These are phyloP conservation scores for Calonectria fujianensis DNA, from an alignment of 2,329 filamentous ascomycete genomes.

Conservation along the genomic window DNA sequence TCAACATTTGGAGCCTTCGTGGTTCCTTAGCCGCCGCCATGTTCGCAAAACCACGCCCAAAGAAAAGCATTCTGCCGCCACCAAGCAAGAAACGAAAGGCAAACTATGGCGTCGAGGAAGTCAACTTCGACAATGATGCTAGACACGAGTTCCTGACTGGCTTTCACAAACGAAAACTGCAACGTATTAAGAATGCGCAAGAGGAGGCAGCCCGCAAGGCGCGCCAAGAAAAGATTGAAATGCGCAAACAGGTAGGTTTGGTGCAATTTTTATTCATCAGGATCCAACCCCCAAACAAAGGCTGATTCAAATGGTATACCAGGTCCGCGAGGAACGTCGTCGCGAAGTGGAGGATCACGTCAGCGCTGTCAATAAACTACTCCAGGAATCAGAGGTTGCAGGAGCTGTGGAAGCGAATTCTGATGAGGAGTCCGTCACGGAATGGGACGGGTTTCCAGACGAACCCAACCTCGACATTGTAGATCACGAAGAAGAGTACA, in stretches of 20 bases:
- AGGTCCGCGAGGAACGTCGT: slow-evolving; percentile 90
- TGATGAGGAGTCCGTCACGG: slow-evolving; percentile 66
- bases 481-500: slow-evolving; percentile 93
- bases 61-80: slow-evolving; percentile 74
- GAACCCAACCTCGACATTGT: slow-evolving; percentile 70
- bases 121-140: slow-evolving; percentile 87
- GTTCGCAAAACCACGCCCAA: slow-evolving; percentile 76
- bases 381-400: slow-evolving; percentile 75
- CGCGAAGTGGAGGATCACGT: slow-evolving; percentile 89
- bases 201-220: slow-evolving; percentile 86
- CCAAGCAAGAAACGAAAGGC: slow-evolving; percentile 81
- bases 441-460: slow-evolving; percentile 81
- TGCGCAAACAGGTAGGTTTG: slow-evolving; percentile 82
- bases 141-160: slow-evolving; percentile 93
- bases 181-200: slow-evolving; percentile 89
- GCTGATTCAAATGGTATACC: slow-evolving; percentile 38
- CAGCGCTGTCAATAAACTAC: slow-evolving; percentile 81
- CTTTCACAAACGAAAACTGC: slow-evolving; percentile 96
- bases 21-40: slow-evolving; percentile 49
- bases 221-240: slow-evolving; percentile 83
- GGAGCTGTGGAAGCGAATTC: slow-evolving; percentile 65
- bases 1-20: background rate
- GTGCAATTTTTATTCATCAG: background rate
- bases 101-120: slow-evolving; percentile 80
- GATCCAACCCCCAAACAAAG: background rate